These are phyloP conservation scores for Saccharomycopsis sp. DNA, from an alignment of 805 yeast species.

Conservation along the genomic window DNA sequence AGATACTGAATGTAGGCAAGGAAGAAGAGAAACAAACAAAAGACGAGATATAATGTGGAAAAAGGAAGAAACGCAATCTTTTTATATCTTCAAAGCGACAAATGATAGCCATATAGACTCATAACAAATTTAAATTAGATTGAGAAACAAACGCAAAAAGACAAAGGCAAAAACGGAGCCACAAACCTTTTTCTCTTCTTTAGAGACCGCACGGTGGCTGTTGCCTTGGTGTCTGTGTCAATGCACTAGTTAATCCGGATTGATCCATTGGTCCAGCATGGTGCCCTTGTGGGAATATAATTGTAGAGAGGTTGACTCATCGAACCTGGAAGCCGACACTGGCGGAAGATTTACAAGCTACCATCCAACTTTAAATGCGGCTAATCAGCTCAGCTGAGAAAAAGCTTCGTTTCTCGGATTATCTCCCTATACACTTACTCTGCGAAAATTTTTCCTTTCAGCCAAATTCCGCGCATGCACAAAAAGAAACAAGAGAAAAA, in stretches of 20 bases:
- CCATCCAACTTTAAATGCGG: neutral
- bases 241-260: neutral
- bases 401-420: neutral
- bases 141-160: neutral
- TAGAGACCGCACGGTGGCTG: neutral
- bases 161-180: neutral
- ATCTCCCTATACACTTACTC: neutral
- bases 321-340: neutral
- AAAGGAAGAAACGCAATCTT: neutral
- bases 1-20: too few relatives aligned
- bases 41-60: neutral
- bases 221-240: neutral
- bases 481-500: neutral
- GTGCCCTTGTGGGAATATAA: neutral
- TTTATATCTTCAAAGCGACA: neutral
- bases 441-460: neutral
- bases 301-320: neutral
- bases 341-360: neutral
- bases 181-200: neutral
- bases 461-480: neutral
- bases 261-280: neutral
- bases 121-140: neutral
- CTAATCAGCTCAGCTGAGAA: neutral
- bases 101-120: neutral
- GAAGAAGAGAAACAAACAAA: too few relatives aligned